phyloP scores from a whole-genome alignment of 495 filamentous ascomycete genomes.

The Hypomontagnella submonticulosa region DNA sequence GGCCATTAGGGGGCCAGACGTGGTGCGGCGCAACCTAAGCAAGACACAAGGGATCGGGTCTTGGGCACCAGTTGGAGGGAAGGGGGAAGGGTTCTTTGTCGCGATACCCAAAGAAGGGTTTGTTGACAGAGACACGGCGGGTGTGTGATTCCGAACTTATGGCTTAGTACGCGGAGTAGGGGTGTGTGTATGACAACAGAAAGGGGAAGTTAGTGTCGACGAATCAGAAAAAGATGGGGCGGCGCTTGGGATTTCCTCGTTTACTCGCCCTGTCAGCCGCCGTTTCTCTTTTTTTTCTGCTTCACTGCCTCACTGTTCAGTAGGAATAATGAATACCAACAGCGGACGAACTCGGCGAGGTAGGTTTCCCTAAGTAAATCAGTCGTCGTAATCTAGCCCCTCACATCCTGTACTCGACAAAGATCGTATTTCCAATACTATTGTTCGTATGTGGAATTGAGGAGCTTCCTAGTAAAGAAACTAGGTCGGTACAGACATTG shows the following conservation, averaged over 20 bases:
- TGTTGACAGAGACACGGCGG: slow-evolving; percentile 21
- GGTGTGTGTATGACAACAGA: slow-evolving; percentile 20
- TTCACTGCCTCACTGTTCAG: neutral
- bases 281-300: slow-evolving; percentile 10
- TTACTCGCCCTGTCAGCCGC: slow-evolving; percentile 26
- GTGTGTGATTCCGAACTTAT: slow-evolving; percentile 12
- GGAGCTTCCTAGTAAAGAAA: too few species aligned
- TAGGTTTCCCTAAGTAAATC: neutral
- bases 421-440: neutral
- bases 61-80: slow-evolving; percentile 36
- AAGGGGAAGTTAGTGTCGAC: slow-evolving; percentile 35
- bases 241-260: slow-evolving; percentile 26
- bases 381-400: neutral
- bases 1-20: slow-evolving; percentile 28
- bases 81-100: slow-evolving; percentile 35
- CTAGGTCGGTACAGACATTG: too few species aligned
- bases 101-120: slow-evolving; percentile 27
- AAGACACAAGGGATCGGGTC: slow-evolving; percentile 37
- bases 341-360: too few species aligned
- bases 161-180: neutral
- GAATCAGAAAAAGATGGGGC: slow-evolving; percentile 25
- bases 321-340: neutral
- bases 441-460: neutral
- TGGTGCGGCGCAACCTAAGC: slow-evolving; percentile 37
- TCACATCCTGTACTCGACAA: neutral